Base-by-base conservation (phyloP, 2,329 filamentous ascomycete genomes). In the Pestalotiopsis sp. region DNA sequence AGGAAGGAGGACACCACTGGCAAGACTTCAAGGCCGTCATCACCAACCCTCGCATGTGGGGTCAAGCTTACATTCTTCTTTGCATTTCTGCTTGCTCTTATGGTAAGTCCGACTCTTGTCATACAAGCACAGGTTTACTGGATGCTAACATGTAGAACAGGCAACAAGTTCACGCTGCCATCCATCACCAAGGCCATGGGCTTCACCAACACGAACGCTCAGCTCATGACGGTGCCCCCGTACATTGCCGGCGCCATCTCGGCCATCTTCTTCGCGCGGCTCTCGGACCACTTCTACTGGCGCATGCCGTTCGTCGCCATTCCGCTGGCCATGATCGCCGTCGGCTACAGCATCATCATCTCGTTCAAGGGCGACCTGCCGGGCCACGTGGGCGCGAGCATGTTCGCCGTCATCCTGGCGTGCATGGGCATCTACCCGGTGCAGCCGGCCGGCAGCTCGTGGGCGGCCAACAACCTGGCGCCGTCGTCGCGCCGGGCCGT, bases 351-450 rank as follows among this genome's bases (percentile, higher is more conserved):
- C 31, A 73, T 79, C 73, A 75, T 82, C 12, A 91, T 93, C 85
- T 82, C 92, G 0, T 80, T 93, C 2, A 84, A 86, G 1, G 86
- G 84, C n/a, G 78, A 83, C 1, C 78, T 79, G 2, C 20, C 72
- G 52, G 56, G 73, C 4, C 80, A 82, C 1, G 80, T 90, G 0
- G 83, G 84, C 1, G 84, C 90, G 1, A 87, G 89, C 67, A 93
- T 93, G 75, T 89, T 90, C 0, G 91, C 89, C 0, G 87, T 87
- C 0, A 92, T 93, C 75, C 82, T 94, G 0, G 90, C 88, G 0
- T 90, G 90, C 0, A 82, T 92, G 69, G 91, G 91, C 0, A 92
- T 93, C 67, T 93, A 93, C 73, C 91, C 91, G 0, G 88, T 86
- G 60, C 89, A 92, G 67, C 78, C 91, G 1, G 71, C 78, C 3